Conservation (phyloP, 805 yeast genomes). For the Kuraishia floccosa region DNA sequence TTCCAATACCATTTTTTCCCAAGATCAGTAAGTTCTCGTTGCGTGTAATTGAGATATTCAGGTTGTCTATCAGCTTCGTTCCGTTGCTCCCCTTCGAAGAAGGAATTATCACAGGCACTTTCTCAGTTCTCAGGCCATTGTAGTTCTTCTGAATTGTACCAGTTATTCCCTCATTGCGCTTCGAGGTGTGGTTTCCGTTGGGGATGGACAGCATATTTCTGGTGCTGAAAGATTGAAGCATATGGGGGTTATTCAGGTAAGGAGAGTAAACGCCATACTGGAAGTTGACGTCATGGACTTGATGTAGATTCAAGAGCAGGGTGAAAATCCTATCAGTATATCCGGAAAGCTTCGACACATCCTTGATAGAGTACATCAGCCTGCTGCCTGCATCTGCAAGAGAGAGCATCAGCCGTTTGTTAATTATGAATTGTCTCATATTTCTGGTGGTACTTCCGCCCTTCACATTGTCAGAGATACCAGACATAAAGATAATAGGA, state of each 20-base stretch:
- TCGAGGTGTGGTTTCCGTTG: too few species aligned
- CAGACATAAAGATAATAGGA: conserved; percentile 61
- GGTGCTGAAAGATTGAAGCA: neutral
- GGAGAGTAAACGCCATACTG: conserved; percentile 26
- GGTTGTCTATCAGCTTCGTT: conserved; percentile 44
- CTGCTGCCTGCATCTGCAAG: conserved; percentile 94
- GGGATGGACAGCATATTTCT: neutral
- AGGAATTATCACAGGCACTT: conserved; percentile 76
- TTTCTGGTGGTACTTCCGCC: conserved; percentile 34
- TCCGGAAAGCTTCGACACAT: conserved; percentile 83
- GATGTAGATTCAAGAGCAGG: conserved; percentile 65
- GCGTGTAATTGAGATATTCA: conserved; percentile 49
- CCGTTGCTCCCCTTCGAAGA: conserved; percentile 46
- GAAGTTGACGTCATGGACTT: conserved; percentile 59
- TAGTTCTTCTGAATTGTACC: conserved; percentile 78
- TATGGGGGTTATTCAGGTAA: neutral
- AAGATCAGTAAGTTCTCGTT: conserved; percentile 67
- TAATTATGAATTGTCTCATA: conserved; percentile 83
- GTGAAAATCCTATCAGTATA: conserved; percentile 80
- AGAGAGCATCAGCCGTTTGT: conserved; percentile 81
- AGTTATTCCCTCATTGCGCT: conserved; percentile 41
- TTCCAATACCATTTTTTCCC: conserved; percentile 87
- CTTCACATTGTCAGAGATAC: conserved; percentile 6
- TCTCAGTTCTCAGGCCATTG: conserved; percentile 73
- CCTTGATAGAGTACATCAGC: conserved; percentile 89